Conservation (phyloP, 306 rosid species). For the Glycine latifolia region DNA sequence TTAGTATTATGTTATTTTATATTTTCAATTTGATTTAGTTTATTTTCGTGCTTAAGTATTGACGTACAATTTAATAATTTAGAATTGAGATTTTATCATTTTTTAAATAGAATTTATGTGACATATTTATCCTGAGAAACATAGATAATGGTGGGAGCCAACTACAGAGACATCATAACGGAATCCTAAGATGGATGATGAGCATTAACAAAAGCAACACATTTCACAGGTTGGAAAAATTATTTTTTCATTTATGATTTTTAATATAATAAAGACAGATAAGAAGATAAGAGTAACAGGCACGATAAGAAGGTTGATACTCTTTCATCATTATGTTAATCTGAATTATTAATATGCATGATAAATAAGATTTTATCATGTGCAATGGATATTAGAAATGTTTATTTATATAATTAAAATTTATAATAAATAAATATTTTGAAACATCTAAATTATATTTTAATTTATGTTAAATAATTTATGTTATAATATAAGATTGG, state of each 20-base stretch:
- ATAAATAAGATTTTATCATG: too few species aligned
- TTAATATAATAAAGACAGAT: neutral
- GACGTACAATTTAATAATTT: neutral
- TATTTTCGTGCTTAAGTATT: neutral
- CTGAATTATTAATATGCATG: too few species aligned
- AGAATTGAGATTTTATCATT: neutral
- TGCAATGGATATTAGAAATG: too few species aligned
- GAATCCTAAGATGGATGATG: neutral
- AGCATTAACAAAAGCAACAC: neutral
- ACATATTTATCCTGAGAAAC: neutral
- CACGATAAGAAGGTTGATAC: neutral
- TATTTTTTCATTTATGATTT: neutral
- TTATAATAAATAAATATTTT: too few species aligned
- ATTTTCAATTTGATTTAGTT: neutral
- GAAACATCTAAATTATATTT: too few species aligned
- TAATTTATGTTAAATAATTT: too few species aligned
- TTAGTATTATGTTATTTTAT: neutral
- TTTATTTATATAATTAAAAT: too few species aligned
- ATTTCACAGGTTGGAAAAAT: neutral
- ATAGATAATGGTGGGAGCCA: neutral
- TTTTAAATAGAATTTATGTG: neutral
- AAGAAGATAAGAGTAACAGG: too few species aligned
- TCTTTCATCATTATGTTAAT: neutral
- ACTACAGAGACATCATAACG: neutral
- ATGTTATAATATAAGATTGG: too few species aligned